Evolutionary conservation across 2,329 filamentous ascomycete species (phyloP), one percentile per base, ranked within the genome.

Genomic region (Pseudogymnoascus sp.): DNA sequence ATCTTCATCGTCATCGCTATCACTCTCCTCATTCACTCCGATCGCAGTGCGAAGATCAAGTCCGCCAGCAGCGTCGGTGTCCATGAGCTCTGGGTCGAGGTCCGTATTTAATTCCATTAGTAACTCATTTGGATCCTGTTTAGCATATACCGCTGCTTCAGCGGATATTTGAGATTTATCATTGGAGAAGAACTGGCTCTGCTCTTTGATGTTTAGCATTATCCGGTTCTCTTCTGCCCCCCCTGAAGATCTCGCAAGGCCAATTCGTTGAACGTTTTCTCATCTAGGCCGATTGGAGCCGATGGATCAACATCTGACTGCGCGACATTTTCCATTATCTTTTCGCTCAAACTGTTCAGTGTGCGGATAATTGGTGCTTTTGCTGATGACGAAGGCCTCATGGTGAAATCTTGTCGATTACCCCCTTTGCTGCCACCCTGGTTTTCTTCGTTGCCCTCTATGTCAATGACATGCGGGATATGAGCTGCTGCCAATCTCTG

Each of bases 401-500:
- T 97, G 67, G 96, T 95, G 37, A 89, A 78, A 72, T 97, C 92
- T 62, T 93, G 91, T 61, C 88, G 83, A 73, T 99, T 97, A 59
- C 95, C 95, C 65, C 82, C 77, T 69, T 83, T 88, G 70, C 88
- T 85, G 61, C 93, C 90, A 68, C 92, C 96, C 74, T 96, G 88
- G 70, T 99, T 93, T 74, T 95, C 90, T 76, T 97, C 95, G 71
- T 99, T 99, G 31, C 89, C 95, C 72, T 93, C 91, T 25, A 99
- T 76, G 73, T 99, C 90, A 68, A 99, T 93, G 67, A 96, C 93
- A 69, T 93, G 87, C 0, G 95, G 93, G 18, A 99, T 86, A 62
- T 88, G 83, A 35, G 87, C 79, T 3, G 87, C 78, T 67, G 83
- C 78, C 58, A 85, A 79, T 67, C 80, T 81, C 70, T 78, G 82